These are phyloP conservation scores for Diutina sp. DNA, from an alignment of 1,139 yeast genomes.

Conservation along the genomic window DNA sequence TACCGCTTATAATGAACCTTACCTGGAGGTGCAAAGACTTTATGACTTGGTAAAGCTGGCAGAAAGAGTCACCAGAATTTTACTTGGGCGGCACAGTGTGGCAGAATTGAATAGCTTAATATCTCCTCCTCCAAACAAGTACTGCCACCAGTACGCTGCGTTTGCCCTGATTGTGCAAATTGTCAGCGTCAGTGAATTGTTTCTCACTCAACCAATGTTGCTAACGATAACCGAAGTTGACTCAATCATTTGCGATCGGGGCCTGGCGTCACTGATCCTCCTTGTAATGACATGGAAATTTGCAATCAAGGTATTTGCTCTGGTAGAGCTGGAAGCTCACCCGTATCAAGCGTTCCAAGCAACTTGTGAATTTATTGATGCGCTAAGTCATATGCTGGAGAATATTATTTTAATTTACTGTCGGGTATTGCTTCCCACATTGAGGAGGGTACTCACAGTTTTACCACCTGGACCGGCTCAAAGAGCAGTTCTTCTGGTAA, in stretches of 20 bases:
- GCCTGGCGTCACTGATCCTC: not conserved
- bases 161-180: not conserved
- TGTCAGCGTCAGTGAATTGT: not conserved
- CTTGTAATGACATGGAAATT: not conserved
- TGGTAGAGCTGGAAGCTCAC: not conserved
- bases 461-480: not conserved
- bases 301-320: not conserved
- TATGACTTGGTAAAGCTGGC: not conserved
- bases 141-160: not conserved
- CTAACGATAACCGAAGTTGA: not conserved
- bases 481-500: not conserved
- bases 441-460: not conserved
- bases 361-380: not conserved
- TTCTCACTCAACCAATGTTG: not conserved
- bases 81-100: not conserved
- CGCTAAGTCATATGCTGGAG: not conserved
- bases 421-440: not conserved
- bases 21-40: not conserved
- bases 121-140: not conserved
- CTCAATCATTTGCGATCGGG: not conserved
- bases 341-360: not conserved
- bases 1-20: not conserved
- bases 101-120: not conserved
- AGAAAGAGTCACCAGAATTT: not conserved
- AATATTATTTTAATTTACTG: not conserved